Base-by-base conservation (phyloP, 176 grass and related monocot species). In the Hsuehochloa calcarea region DNA sequence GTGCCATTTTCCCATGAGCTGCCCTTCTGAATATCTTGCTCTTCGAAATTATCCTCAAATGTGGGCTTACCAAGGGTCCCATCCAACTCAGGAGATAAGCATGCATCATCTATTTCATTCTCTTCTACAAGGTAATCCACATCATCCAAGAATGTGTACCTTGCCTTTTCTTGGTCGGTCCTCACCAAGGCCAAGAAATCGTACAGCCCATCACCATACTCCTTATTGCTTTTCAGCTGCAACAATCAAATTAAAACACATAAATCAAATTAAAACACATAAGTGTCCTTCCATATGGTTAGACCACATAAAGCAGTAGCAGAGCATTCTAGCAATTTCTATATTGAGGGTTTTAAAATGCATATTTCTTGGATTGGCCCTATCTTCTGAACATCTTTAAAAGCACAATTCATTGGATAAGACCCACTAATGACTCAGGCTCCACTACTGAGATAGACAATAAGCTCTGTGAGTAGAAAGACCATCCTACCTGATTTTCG, bases 101-200 rank as follows among this genome's bases (percentile, higher is more conserved):
- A 99, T 37, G 81, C 14, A 62, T 94, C 72, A 59, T 95, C 84
- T 14, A 85, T 46, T 5, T 73, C 80, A 1, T 93, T 90, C 58
- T 90, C 84, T 69, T 89, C 96, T 64, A 78, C 67, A 55, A 99
- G 91, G 35, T 96, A 89, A 84, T 99, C 93, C 61, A 96, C 88
- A 86, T 99, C 96, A 46, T 89, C 84, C 22, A 92, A 86, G 77
- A 87, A 99, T 71, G 79, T 78, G 74, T 81, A 77, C 23, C 62
- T 83, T 54, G 75, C 74, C 44, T 92, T 89, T 77, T 87, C 87
- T 90, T 93, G 83, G 69, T 80, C 85, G 0, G 86, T 93, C 63
- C 89, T 89, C 64, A 98, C 91, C 72, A 96, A 78, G 23, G 92
- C 86, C 68, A 98, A 85, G 86, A 95, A 95, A 65, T 98, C 96